Base-by-base conservation (phyloP, 176 grass and related monocot species). In the Elymus sibiricus region DNA sequence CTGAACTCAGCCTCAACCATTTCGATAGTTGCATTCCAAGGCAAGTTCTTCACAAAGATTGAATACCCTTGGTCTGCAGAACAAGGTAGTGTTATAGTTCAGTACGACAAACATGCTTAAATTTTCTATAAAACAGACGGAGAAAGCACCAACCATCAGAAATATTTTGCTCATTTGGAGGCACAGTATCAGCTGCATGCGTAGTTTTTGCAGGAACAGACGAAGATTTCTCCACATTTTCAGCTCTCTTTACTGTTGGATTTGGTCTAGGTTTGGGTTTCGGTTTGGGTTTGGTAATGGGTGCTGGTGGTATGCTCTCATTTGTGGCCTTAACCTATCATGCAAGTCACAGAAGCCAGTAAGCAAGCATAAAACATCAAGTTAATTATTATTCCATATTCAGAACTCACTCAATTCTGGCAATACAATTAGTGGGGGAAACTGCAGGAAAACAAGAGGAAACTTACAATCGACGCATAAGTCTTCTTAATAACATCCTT, bases 391-490 rank as follows among this genome's bases (percentile, higher is more conserved):
- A 60, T 11, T 62, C 12, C 14, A 60, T 40, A 70, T 85, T 28
- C 39, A 82, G 11, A 63, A 55, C 27, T 53, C 15, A 22, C 46
- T 55, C 17, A 55, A 63, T 10, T 70, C 56, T 35, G 26, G 39
- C 65, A 65, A 12, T 44, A 70, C 11, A 56, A 53, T 22, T n/a
- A 63, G 40, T 24, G 5, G 25, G 9, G 9, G n/a, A 42, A 87
- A 29, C 22, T 59, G 29, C 26, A 91, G 62, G 34, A 32, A 85
- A 79, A 26, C 17, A 44, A 44, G 25, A 74, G 16, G 61, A 39
- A 77, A 90, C 94, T 97, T 86, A 97, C 92, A 83, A 94, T 88
- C 62, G 84, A 92, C 67, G 95, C 95, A 84, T 97, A 97, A 77
- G 92, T 90, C 86, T 88, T 93, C 70, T 91, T 97, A 60, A 85